Percentiles rank a stretch among this genome's conserved stretches.
Evolutionary conservation across 129 eudicot species (phyloP).

Genomic region (Flaveria ramosissima): DNA sequence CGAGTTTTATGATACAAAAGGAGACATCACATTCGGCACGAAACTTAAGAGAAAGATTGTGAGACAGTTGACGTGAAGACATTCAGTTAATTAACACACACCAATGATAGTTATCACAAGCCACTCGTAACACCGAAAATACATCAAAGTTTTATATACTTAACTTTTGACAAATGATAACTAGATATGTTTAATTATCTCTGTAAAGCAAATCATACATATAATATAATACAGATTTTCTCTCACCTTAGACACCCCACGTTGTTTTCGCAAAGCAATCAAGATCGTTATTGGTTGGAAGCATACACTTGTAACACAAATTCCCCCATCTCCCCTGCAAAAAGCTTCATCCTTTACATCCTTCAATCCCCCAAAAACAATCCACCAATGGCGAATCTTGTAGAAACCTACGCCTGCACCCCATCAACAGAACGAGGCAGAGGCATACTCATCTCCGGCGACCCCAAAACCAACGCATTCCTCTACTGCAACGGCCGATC

Average conservation of each 20-base stretch:
- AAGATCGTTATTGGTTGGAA: constrained; percentile 23
- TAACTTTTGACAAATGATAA: neutral
- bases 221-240: neutral
- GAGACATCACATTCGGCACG: too few species aligned
- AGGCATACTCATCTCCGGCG: constrained; percentile 85
- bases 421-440: constrained; percentile 97
- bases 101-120: too few species aligned
- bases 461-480: constrained; percentile 74
- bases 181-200: neutral
- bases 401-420: constrained; percentile 81
- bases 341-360: constrained; percentile 13
- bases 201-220: too few species aligned
- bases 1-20: too few species aligned
- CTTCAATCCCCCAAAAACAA: constrained; percentile 21
- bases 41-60: too few species aligned
- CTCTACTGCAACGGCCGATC: constrained; percentile 89
- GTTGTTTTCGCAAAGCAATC: constrained; percentile 32
- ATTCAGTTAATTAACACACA: too few species aligned
- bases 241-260: constrained; percentile 31
- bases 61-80: too few species aligned
- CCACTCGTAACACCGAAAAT: too few species aligned
- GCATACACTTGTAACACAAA: constrained; percentile 16
- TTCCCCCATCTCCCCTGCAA: constrained; percentile 21
- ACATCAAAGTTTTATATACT: neutral
- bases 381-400: constrained; percentile 48